These are phyloP conservation scores for Cicer arietinum DNA, from an alignment of 306 rosid species.

Conservation along the genomic window DNA sequence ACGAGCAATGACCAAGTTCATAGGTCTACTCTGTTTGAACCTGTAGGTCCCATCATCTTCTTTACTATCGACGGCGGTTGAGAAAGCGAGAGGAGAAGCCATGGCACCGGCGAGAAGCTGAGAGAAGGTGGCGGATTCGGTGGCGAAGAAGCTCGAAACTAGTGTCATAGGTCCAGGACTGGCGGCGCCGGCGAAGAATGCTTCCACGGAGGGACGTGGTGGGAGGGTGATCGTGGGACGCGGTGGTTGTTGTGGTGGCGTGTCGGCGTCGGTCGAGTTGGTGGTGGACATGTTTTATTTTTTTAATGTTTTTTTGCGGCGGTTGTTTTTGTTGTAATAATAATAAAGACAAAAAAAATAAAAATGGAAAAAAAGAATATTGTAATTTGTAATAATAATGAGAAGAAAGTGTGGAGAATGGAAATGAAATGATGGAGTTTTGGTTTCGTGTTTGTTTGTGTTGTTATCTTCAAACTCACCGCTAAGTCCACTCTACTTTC, in stretches of 20 bases:
- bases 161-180: slow-evolving; percentile 99
- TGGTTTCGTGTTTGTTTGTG: neutral
- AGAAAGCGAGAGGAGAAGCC: slow-evolving; percentile 82
- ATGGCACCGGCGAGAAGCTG: slow-evolving; percentile 98
- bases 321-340: neutral
- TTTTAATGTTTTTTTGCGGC: slow-evolving; percentile 19
- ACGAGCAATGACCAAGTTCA: slow-evolving; percentile 79
- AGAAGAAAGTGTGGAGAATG: neutral
- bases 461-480: slow-evolving; percentile 32
- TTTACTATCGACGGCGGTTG: slow-evolving; percentile 38
- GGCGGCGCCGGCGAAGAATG: slow-evolving; percentile 69
- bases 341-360: neutral
- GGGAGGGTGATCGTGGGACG: slow-evolving; percentile 89
- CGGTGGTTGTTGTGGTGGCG: slow-evolving; percentile 43
- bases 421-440: slow-evolving; percentile 10
- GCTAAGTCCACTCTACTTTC: slow-evolving; percentile 28
- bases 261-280: slow-evolving; percentile 15
- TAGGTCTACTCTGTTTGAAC: slow-evolving; percentile 81
- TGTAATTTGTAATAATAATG: neutral
- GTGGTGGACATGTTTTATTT: slow-evolving; percentile 46
- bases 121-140: slow-evolving; percentile 62
- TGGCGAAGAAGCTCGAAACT: slow-evolving; percentile 78
- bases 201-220: slow-evolving; percentile 81
- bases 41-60: slow-evolving; percentile 54
- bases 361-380: neutral